Evolutionary conservation across 352 stramenopile species (phyloP).

Genomic region (Globisporangium barbulae): DNA sequence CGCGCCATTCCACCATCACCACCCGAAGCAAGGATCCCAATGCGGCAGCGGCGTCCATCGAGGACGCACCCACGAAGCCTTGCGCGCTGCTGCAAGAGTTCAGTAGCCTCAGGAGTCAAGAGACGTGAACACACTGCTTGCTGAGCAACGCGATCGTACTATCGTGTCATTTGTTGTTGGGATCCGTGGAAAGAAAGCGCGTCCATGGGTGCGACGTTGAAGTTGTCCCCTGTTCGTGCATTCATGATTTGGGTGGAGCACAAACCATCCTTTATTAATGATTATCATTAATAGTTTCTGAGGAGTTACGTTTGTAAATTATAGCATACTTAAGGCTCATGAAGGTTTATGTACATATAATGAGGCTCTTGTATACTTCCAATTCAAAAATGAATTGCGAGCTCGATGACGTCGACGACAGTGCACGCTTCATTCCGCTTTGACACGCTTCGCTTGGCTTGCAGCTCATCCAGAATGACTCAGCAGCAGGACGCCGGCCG

Average conservation of each 20-base stretch:
- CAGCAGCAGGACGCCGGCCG: neutral
- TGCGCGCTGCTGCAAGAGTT: too few relatives aligned
- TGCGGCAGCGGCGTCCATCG: too few relatives aligned
- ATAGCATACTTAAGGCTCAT: too few relatives aligned
- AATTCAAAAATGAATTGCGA: neutral
- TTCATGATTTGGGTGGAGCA: too few relatives aligned
- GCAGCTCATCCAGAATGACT: neutral
- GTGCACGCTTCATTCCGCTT: neutral
- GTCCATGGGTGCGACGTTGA: neutral
- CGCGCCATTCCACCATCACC: too few relatives aligned
- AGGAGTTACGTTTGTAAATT: too few relatives aligned
- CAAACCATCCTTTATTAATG: neutral
- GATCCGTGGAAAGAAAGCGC: slow-evolving; percentile 9
- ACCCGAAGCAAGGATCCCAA: too few relatives aligned
- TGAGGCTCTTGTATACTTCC: neutral
- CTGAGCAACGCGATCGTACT: too few relatives aligned
- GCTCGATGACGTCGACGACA: slow-evolving; percentile 8
- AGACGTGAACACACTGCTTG: too few relatives aligned
- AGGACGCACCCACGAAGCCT: too few relatives aligned
- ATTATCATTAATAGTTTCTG: neutral
- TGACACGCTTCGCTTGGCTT: neutral
- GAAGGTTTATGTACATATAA: neutral
- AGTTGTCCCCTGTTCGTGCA: neutral
- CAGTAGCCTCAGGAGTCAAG: too few relatives aligned
- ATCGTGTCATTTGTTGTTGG: neutral